Evolutionary conservation across 179 eudicot species (phyloP).

Genomic region (Beta macrorhiza): DNA sequence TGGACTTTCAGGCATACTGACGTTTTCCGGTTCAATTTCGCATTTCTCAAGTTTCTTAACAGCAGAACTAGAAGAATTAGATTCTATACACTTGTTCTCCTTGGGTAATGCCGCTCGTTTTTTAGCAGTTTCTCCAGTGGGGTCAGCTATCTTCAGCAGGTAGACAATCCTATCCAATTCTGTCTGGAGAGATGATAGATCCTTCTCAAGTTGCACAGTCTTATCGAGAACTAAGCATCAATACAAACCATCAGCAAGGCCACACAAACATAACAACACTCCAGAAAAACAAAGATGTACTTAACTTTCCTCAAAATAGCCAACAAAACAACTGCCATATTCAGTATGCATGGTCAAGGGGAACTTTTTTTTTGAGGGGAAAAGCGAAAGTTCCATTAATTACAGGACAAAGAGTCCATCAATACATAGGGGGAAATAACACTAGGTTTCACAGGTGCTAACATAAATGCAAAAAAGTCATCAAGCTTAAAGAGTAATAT

Average conservation of each 20-base stretch:
- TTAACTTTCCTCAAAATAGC: background rate
- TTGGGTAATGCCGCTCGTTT: constrained; percentile 51
- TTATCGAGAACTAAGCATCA: constrained; percentile 56
- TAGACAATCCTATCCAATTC: constrained; percentile 80
- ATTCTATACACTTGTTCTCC: constrained; percentile 34
- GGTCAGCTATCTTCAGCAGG: constrained; percentile 91
- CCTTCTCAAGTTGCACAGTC: constrained; percentile 59
- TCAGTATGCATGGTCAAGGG: background rate
- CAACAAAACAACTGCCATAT: background rate
- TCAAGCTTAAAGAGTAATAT: background rate
- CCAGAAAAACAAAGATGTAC: background rate
- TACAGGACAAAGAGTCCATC: too few relatives aligned
- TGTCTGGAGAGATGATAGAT: constrained; percentile 63
- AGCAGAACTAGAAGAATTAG: constrained; percentile 29
- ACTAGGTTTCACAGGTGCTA: background rate
- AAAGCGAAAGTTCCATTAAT: too few relatives aligned
- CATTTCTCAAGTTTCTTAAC: constrained; percentile 33
- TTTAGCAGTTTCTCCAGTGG: constrained; percentile 78
- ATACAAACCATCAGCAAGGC: constrained; percentile 10
- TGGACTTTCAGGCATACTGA: constrained; percentile 34
- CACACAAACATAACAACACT: background rate
- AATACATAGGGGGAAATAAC: too few relatives aligned
- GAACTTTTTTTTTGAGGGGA: too few relatives aligned
- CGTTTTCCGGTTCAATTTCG: constrained; percentile 30
- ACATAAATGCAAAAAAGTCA: background rate